Percentiles rank a stretch among this genome's conserved stretches.
phyloP scores from a whole-genome alignment of 75 land plant genomes.

The Azolla pinnata region DNA sequence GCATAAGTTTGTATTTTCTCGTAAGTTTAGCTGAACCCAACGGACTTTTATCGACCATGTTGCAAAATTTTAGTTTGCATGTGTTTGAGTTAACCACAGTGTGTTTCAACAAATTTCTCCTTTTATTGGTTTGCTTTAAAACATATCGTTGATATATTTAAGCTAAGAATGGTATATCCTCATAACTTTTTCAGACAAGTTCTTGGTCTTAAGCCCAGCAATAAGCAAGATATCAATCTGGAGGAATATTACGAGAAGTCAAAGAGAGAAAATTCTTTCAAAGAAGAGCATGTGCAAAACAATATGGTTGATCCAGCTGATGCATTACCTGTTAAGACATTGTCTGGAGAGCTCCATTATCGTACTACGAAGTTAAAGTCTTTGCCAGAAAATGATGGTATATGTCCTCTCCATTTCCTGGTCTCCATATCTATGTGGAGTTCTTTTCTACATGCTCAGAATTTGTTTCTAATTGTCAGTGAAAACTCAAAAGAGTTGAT shows the following conservation, averaged over 20 bases:
- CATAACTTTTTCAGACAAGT: constrained; percentile 72
- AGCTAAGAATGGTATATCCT: too few species aligned
- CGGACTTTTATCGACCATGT: too few species aligned
- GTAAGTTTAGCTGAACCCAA: too few species aligned
- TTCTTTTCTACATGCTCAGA: not conserved
- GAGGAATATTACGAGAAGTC: constrained; percentile 71
- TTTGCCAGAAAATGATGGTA: constrained; percentile 1
- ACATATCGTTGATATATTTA: too few species aligned
- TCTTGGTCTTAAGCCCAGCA: constrained; percentile 35
- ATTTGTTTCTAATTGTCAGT: too few species aligned
- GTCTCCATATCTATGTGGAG: not conserved
- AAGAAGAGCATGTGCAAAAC: constrained; percentile 12
- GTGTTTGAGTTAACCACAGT: too few species aligned
- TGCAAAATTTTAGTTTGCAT: too few species aligned
- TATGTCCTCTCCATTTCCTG: not conserved
- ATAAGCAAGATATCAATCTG: constrained; percentile 48
- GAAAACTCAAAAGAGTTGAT: too few species aligned
- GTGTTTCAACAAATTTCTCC: too few species aligned
- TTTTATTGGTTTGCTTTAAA: too few species aligned
- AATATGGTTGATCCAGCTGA: constrained; percentile 51
- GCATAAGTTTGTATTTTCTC: too few species aligned
- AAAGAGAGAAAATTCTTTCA: constrained; percentile 23
- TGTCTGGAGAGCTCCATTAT: constrained; percentile 60
- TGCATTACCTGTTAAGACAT: constrained; percentile 79
- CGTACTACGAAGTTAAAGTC: constrained; percentile 12